Base-by-base conservation (phyloP, 768 basidiomycete genomes). In the Psilocybe cyanescens region DNA sequence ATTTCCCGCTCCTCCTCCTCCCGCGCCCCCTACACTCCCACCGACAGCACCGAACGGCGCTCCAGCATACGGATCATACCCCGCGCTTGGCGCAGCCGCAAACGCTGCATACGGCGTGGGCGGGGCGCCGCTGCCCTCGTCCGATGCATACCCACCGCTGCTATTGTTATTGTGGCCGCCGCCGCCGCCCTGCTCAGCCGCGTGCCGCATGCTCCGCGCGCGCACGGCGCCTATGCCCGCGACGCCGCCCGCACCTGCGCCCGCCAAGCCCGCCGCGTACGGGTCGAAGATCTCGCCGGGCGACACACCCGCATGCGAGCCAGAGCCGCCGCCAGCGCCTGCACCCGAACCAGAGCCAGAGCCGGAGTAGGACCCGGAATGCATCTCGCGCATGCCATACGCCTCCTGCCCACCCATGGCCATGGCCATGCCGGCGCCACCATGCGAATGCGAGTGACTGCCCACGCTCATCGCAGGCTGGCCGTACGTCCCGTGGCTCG, bases 401-500 rank as follows among this genome's bases (percentile, higher is more conserved):
- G 74, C 67, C 45, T 84, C 86, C 30, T 37, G 31, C 24, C 24
- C 24, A 24, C 24, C 24, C 24, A 24, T 24, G 24, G 24, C 24
- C 24, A 24, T 24, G 24, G 24, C 24, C 24, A 24, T 24, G 7
- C 51, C 51, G 11, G 12, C 5, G 12, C 49, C 49, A 9, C 64
- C 63, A 48, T 60, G 52, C 50, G 60, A 51, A 39, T 39, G 14
- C 37, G 41, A 37, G 12, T 37, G 37, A 4, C 31, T n/a, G 4
- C 63, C 55, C 9, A 63, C 73, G 49, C 70, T 66, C 71, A 85
- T 75, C 0, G 84, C 75, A 0, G 81, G 76, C 63, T 87, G 81
- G 3, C 70, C 75, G 63, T 75, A 86, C 3, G 86, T 85, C n/a
- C 86, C 88, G 60, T 89, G 86, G 35, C 76, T 79, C 19, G 78